A percentile compares a stretch with the other conserved stretches of the same genome.
Evolutionary conservation across 1,284 basidiomycete species (phyloP).

Genomic region (Fomitopsis schrenkii): DNA sequence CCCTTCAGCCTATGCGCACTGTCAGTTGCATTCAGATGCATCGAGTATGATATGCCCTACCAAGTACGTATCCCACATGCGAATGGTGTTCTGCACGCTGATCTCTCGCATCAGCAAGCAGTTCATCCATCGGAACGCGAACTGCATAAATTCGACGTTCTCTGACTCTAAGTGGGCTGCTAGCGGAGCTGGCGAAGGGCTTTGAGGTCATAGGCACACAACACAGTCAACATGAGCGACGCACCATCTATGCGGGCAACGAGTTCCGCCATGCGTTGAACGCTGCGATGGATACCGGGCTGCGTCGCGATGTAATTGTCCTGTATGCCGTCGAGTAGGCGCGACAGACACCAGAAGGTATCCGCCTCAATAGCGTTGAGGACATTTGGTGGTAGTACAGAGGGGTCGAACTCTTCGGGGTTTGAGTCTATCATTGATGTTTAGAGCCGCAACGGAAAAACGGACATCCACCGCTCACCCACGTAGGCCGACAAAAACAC

Average conservation of each 20-base stretch:
- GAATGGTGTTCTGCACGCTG: constrained; percentile 89
- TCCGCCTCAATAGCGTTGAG: constrained; percentile 90
- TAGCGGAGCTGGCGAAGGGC: constrained; percentile 57
- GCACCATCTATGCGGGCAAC: constrained; percentile 88
- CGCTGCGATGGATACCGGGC: constrained; percentile 90
- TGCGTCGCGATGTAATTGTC: constrained; percentile 96
- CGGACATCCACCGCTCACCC: constrained; percentile 45
- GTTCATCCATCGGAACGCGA: constrained; percentile 99
- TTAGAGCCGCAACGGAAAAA: constrained; percentile 7
- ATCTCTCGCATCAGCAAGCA: constrained; percentile 96
- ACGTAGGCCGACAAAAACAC: constrained; percentile 92
- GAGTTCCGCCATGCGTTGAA: constrained; percentile 88
- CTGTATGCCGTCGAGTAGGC: constrained; percentile 92
- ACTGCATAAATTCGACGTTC: constrained; percentile 98
- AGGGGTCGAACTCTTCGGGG: constrained; percentile 83
- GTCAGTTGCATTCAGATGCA: background rate
- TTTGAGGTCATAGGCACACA: background rate
- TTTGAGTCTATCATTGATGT: constrained; percentile 60
- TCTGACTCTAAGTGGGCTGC: constrained; percentile 81
- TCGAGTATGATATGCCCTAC: constrained; percentile 41
- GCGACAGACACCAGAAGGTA: constrained; percentile 94
- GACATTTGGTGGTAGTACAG: constrained; percentile 62
- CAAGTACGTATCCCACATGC: constrained; percentile 99
- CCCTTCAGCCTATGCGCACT: constrained; percentile 85
- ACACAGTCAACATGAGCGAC: constrained; percentile 17